Evolutionary conservation across 768 basidiomycete genomes (phyloP).

Genomic region (Suillus placidus): DNA sequence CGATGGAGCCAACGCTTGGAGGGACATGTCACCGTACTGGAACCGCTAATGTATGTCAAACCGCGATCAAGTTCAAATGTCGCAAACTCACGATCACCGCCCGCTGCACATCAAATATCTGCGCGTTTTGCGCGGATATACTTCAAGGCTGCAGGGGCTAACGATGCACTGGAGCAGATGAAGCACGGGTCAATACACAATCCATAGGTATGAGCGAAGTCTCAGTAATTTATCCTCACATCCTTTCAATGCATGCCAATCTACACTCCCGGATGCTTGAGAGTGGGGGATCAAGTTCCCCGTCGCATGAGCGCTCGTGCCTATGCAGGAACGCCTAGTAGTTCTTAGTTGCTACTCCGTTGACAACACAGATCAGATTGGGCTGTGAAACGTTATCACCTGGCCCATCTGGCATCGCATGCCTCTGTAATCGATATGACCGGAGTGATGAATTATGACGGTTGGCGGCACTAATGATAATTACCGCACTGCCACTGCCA

Average conservation of each 20-base stretch:
- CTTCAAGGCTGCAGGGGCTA: background rate
- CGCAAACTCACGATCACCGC: background rate
- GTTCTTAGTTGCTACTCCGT: background rate
- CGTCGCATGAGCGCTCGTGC: constrained; percentile 18
- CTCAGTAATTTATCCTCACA: constrained; percentile 13
- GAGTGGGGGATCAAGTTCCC: background rate
- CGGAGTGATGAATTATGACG: background rate
- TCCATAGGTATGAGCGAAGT: background rate
- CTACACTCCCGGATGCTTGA: background rate
- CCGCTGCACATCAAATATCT: background rate
- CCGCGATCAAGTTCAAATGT: background rate
- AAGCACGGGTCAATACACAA: background rate
- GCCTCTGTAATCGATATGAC: no score
- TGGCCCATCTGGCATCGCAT: no score
- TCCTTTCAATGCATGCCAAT: background rate
- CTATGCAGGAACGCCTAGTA: constrained; percentile 8
- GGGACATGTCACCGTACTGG: background rate
- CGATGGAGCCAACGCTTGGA: background rate
- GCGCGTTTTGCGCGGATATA: background rate
- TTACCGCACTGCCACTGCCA: background rate
- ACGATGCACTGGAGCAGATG: background rate
- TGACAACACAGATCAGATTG: background rate
- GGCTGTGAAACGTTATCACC: constrained; percentile 7
- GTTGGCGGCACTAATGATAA: background rate
- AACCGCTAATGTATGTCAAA: background rate